Conservation (phyloP, 331 rosid genomes). For the Phaseolus coccineus region DNA sequence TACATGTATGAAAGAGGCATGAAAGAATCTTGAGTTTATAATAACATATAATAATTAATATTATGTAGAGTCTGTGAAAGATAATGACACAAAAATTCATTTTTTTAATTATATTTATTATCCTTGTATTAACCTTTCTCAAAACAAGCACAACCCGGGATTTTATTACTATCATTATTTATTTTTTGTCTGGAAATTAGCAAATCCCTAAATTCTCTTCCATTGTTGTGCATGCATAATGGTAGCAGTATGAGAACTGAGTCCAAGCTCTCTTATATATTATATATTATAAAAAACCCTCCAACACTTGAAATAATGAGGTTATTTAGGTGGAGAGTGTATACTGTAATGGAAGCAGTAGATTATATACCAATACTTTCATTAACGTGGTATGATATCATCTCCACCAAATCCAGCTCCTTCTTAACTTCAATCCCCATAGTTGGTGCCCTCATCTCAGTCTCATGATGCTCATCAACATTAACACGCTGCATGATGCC, state of each 20-base stretch:
- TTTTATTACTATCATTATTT: background rate
- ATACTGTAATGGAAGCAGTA: background rate
- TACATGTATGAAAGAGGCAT: no score
- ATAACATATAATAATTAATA: background rate
- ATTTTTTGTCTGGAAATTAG: background rate
- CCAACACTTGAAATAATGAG: constrained; percentile 11
- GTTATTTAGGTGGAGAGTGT: background rate
- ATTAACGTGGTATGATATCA: constrained; percentile 63
- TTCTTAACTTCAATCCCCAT: constrained; percentile 60
- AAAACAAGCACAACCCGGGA: background rate
- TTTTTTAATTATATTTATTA: background rate
- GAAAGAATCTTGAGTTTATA: background rate
- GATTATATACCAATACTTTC: background rate
- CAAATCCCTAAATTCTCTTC: constrained; percentile 13
- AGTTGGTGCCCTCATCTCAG: constrained; percentile 25
- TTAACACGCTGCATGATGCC: background rate
- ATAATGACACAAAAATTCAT: constrained; percentile 12
- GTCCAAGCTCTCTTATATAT: constrained; percentile 20
- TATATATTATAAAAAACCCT: background rate
- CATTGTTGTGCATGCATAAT: background rate
- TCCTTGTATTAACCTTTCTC: background rate
- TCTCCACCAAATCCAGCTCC: constrained; percentile 89
- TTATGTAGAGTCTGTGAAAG: background rate
- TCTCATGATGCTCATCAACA: constrained; percentile 36
- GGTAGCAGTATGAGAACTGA: constrained; percentile 26